Base-by-base conservation (phyloP, 441 rosid genomes). In the Flueggea neowawraea region DNA sequence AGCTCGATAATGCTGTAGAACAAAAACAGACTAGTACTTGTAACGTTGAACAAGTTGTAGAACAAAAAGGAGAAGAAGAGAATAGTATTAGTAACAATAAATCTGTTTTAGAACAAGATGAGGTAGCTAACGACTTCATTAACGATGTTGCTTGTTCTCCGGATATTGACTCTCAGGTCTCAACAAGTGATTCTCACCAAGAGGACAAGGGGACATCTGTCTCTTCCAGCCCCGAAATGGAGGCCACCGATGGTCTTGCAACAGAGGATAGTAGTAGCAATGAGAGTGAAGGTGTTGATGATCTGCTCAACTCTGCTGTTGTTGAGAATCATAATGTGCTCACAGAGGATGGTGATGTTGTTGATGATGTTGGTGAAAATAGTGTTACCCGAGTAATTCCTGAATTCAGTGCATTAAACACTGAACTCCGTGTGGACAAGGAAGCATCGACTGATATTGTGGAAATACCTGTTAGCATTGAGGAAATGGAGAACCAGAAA, bases 191-290 rank as follows among this genome's bases (percentile, higher is more conserved):
- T 36, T 5, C 41, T 36, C 9, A 36, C 41, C 6, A 36, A 36
- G 9, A 36, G 41, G 41, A 36, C 4, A 3, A 36, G 41, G 41
- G 0, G 41, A 36, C 6, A 36, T 36, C 9, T 36, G 41, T 36
- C 6, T 36, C 41, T 6, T 14, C 50, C 50, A 47, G 50, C 50
- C 4, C 1, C n/a, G 41, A 61, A 52, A 16, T 41, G 52, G 72
- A 67, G 55, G 43, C 55, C 16, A n/a, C 61, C 3, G 13, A 60
- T 57, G 66, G 16, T 41, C 41, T 44, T 60, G 62, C 50, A 67
- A 61, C 69, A 45, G 53, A 55, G 58, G 73, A 74, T 70, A 71
- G 65, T 70, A 73, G 65, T 62, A 47, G 11, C 28, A 16, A 66
- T 53, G 77, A 74, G 51, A 69, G 54, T 51, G 6, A 36, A 10